Evolutionary conservation across 768 basidiomycete species (phyloP).

Genomic region (Hemileccinum rubropunctum): DNA sequence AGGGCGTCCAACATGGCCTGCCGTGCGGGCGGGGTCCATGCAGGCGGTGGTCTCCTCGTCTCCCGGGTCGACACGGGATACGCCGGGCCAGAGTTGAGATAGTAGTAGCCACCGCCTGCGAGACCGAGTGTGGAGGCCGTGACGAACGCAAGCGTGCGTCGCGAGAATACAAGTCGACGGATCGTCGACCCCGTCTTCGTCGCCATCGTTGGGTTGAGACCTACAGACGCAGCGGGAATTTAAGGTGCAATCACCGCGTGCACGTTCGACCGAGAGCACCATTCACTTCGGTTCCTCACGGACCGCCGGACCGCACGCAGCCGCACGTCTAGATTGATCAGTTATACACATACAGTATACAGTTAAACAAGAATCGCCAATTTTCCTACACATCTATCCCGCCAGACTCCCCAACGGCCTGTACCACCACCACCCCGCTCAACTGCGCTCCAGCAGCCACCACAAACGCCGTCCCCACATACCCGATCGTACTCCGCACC

Average conservation of each 20-base stretch:
- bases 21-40: constrained; percentile 75
- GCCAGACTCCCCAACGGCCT: constrained; percentile 42
- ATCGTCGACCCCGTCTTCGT: constrained; percentile 10
- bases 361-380: background rate
- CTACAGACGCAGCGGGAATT: too few species aligned
- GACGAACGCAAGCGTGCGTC: constrained; percentile 51
- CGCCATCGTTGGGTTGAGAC: background rate
- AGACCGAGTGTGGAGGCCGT: constrained; percentile 52
- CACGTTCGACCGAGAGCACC: too few species aligned
- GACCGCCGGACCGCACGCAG: too few species aligned
- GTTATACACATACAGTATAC: background rate
- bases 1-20: constrained; percentile 63
- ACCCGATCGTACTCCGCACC: constrained; percentile 81
- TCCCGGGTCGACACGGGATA: constrained; percentile 63
- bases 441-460: constrained; percentile 50
- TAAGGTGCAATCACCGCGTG: too few species aligned
- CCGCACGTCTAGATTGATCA: too few species aligned
- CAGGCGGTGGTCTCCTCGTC: constrained; percentile 68
- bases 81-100: constrained; percentile 69
- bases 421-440: constrained; percentile 65
- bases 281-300: too few species aligned
- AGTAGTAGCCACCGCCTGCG: constrained; percentile 63
- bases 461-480: constrained; percentile 77
- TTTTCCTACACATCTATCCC: constrained; percentile 1
- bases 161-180: constrained; percentile 44